A percentile compares a stretch with the other conserved stretches of the same genome.
These are phyloP conservation scores for Claviceps sp. DNA, from an alignment of 2,329 filamentous ascomycete species.

Conservation along the genomic window DNA sequence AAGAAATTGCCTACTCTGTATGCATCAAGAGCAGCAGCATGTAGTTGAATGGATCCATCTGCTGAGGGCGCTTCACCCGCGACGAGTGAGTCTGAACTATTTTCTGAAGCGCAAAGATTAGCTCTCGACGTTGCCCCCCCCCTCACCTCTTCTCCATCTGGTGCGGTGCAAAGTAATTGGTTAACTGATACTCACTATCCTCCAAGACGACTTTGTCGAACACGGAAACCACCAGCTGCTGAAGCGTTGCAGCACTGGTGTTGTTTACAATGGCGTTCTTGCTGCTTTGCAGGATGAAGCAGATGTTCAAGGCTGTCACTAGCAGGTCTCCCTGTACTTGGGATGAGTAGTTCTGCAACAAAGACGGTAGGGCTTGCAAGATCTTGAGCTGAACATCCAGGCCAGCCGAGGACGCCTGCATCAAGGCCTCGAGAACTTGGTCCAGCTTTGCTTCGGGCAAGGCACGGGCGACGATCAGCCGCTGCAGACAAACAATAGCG, in stretches of 20 bases:
- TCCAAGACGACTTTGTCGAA: slow-evolving; percentile 83
- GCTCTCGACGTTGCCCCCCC: background rate
- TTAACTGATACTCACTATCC: slow-evolving; percentile 42
- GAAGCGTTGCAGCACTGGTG: slow-evolving; percentile 89
- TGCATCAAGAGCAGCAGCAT: slow-evolving; percentile 70
- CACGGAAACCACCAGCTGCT: slow-evolving; percentile 82
- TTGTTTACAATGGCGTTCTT: slow-evolving; percentile 92
- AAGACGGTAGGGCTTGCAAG: slow-evolving; percentile 74
- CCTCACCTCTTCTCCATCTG: no score
- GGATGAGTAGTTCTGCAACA: slow-evolving; percentile 79
- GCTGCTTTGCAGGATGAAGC: slow-evolving; percentile 77
- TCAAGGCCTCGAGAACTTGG: slow-evolving; percentile 78
- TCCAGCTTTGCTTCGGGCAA: slow-evolving; percentile 67
- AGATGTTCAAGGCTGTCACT: slow-evolving; percentile 74
- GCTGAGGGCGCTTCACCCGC: slow-evolving; percentile 55
- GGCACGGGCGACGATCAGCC: slow-evolving; percentile 70
- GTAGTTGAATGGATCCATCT: slow-evolving; percentile 51
- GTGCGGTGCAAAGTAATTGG: background rate
- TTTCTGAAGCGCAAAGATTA: slow-evolving; percentile 19
- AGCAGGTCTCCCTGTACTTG: slow-evolving; percentile 73
- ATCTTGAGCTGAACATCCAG: slow-evolving; percentile 94
- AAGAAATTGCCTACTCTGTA: slow-evolving; percentile 42
- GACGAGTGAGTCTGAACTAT: slow-evolving; percentile 36
- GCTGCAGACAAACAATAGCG: slow-evolving; percentile 77
- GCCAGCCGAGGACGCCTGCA: slow-evolving; percentile 66